These are phyloP conservation scores for Emmonsiellopsis sp. DNA, from an alignment of 2,329 filamentous ascomycete genomes.

Conservation along the genomic window DNA sequence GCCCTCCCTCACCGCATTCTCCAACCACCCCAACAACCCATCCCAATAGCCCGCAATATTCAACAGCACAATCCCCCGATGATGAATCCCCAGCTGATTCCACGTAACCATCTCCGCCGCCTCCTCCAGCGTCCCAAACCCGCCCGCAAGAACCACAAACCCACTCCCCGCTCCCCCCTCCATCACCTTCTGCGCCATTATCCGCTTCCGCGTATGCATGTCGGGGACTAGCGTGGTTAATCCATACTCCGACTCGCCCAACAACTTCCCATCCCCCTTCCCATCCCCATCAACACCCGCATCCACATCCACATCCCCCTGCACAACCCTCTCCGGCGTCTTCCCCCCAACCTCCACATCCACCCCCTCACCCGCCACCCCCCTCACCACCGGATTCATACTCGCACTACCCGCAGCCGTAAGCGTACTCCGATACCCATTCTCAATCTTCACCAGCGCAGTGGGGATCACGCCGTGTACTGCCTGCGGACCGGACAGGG, in stretches of 20 bases:
- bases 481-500: constrained; percentile 65
- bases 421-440: constrained; percentile 17
- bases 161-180: constrained; percentile 72
- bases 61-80: constrained; percentile 64
- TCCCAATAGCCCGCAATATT: constrained; percentile 92
- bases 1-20: constrained; percentile 61
- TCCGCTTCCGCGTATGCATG: constrained; percentile 91
- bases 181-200: constrained; percentile 86
- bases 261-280: constrained; percentile 14
- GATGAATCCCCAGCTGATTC: constrained; percentile 95
- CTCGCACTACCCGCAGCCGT: not conserved
- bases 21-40: constrained; percentile 73
- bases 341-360: constrained; percentile 18
- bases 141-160: constrained; percentile 80
- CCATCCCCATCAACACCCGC: constrained; percentile 38
- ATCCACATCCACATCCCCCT: not conserved
- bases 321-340: constrained; percentile 43
- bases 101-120: constrained; percentile 87
- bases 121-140: constrained; percentile 94
- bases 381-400: constrained; percentile 25
- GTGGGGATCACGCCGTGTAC: constrained; percentile 93
- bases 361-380: constrained; percentile 8
- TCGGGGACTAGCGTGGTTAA: constrained; percentile 80
- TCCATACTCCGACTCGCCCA: constrained; percentile 51
- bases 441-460: constrained; percentile 68